Base-by-base conservation (phyloP, 2,329 filamentous ascomycete genomes). In the Myriosclerotinia duriaeana region DNA sequence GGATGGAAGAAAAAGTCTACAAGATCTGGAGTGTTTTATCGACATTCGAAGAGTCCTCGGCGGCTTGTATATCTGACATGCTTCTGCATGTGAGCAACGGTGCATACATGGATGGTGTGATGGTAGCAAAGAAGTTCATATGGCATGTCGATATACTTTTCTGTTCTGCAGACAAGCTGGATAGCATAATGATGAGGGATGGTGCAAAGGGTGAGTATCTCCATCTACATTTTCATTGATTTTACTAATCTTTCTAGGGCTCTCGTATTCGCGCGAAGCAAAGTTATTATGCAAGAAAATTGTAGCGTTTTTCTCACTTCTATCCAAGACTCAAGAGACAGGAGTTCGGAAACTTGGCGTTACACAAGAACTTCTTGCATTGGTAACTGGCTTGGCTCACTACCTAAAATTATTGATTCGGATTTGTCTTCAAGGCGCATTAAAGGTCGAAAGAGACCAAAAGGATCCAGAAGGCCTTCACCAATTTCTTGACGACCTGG, bases 211-310 rank as follows among this genome's bases (percentile, higher is more conserved):
- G 90, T 93, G 82, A 77, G 83, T 67, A 67, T n/a, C 59, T 60
- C 48, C 34, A 34, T 15, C 30, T 54, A n/a, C 11, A 15, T 11
- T 36, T 5, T 48, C 38, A 26, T 36, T 48, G 36, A 12, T 36
- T 30, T 61, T 42, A 14, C 67, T 71, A 66, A 73, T 53, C 15
- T 54, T 55, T 11, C 42, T 76, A 91, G 93, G 91, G 69, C 84
- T 99, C 69, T 92, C 93, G 12, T 99, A 98, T 76, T 90, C 91
- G 22, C 88, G 95, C 74, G 95, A 99, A 80, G 91, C 95, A n/a
- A 99, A 99, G 79, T 84, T 99, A 61, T 86, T 99, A n/a, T 99
- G 95, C 83, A 99, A 99, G 79, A 99, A 99, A 79, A 96, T 99
- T 65, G 95, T 99, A 7, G 92, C 94, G 36, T 99, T 99, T 82